phyloP scores from a whole-genome alignment of 495 filamentous ascomycete genomes.

The Choiromyces venosus region DNA sequence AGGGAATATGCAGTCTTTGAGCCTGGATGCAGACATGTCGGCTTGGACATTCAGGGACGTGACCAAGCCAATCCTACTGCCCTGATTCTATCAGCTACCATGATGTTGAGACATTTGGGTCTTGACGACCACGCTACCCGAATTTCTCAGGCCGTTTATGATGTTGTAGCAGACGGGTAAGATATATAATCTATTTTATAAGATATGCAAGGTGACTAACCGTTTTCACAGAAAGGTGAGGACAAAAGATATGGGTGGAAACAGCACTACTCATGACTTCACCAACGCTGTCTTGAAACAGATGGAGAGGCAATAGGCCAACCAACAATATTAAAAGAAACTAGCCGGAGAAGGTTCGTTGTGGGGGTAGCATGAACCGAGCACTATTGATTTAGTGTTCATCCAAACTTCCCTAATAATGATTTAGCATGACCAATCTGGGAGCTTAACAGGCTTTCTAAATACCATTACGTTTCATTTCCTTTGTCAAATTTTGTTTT shows the following conservation, averaged over 20 bases:
- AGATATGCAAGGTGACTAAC: conserved; percentile 38
- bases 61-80: conserved; percentile 98
- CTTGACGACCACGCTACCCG: conserved; percentile 96
- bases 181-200: conserved; percentile 40
- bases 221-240: conserved; percentile 59
- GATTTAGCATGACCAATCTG: background rate
- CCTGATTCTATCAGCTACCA: conserved; percentile 86
- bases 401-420: background rate
- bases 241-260: conserved; percentile 92
- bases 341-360: background rate
- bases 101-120: conserved; percentile 93
- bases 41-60: conserved; percentile 98
- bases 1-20: conserved; percentile 97
- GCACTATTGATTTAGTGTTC: background rate
- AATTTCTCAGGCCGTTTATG: conserved; percentile 95
- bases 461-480: conserved; percentile 30
- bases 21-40: conserved; percentile 96
- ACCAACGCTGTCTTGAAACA: conserved; percentile 85
- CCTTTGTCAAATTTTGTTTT: conserved; percentile 6
- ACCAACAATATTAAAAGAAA: background rate
- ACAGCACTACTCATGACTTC: conserved; percentile 85
- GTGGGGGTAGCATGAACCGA: background rate
- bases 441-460: background rate
- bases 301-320: conserved; percentile 60
- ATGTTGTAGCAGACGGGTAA: conserved; percentile 90